Evolutionary conservation across 2,329 filamentous ascomycete genomes (phyloP), one percentile per base, ranked within the genome.

Genomic region (Ophiocordyceps camponoti-floridani): DNA sequence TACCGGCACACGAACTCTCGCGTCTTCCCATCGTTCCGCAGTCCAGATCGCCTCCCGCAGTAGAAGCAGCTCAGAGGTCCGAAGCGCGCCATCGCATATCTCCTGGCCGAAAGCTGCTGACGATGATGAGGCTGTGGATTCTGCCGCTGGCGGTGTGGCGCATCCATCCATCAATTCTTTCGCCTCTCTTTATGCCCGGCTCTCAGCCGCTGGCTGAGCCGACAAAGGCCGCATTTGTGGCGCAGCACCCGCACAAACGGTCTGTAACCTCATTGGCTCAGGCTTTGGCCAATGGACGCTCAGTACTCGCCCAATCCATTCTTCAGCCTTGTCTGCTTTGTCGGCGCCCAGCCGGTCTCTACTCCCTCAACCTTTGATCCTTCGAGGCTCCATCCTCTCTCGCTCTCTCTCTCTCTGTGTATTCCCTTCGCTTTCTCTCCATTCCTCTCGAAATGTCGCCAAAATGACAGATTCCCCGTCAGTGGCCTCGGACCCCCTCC

Each of bases 41-140:
- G 68, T 31, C 69, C 67, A 31, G 82, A 82, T 52, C 73, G 76
- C 58, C 70, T 70, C 53, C 83, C 82, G 62, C 88, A 94, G 62
- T 89, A 93, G 67, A 93, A 89, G 69, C 87, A 94, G 50, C 65
- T 67, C 52, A 88, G 60, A 49, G 65, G 64, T 49, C 62, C 53
- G 47, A 69, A 54, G 45, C 62, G 62, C 47, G 62, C 58, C 70
- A 73, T 73, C 14, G 43, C 23, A 4, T 11, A 26, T 30, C 31
- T 18, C 12, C 2, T 14, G 18, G 42, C 33, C n/a, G 16, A n/a
- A 31, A 10, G n/a, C 40, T 18, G 41, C 41, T 18, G n/a, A 43
- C 8, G 41, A 33, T 18, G 7, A 19, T 18, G 7, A 19, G 40
- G 23, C 10, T 41, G 28, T 30, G 7, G 3, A 8, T 30, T 30